phyloP scores from a whole-genome alignment of 169 alveolate species.

The Plasmodium billcollinsi region DNA sequence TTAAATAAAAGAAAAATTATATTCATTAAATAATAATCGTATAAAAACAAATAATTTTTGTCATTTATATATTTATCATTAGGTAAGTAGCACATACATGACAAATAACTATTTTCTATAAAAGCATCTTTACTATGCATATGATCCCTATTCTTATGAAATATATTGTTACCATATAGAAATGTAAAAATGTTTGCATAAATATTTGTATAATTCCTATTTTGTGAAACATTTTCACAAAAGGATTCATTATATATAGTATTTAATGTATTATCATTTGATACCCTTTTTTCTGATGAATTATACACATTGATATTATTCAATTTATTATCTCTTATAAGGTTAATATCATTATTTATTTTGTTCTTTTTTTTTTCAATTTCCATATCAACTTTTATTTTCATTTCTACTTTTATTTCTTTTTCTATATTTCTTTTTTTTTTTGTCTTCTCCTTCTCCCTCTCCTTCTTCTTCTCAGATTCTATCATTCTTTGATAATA shows the following conservation, averaged over 20 bases:
- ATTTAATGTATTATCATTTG: no score
- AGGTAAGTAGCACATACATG: conserved; percentile 32
- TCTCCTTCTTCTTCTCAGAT: conserved; percentile 21
- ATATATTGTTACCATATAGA: no score
- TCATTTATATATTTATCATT: conserved; percentile 18
- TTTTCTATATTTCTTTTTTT: no score
- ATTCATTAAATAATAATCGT: conserved; percentile 65
- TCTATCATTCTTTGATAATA: conserved; percentile 73
- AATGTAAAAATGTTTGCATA: no score
- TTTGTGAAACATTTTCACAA: no score
- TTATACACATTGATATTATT: no score
- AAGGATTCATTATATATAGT: no score
- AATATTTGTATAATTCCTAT: no score
- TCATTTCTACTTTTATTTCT: background rate
- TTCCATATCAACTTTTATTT: background rate
- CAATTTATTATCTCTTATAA: no score
- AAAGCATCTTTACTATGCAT: background rate
- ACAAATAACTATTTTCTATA: conserved; percentile 22
- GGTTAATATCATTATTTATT: background rate
- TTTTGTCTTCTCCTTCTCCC: background rate
- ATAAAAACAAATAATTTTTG: conserved; percentile 22
- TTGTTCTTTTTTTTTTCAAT: background rate
- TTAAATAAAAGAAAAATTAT: conserved; percentile 54
- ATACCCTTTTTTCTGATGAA: no score
- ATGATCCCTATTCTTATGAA: no score